Evolutionary conservation across 192 early-diverging fungal species (phyloP).

Genomic region (Radiomyces spectabilis): DNA sequence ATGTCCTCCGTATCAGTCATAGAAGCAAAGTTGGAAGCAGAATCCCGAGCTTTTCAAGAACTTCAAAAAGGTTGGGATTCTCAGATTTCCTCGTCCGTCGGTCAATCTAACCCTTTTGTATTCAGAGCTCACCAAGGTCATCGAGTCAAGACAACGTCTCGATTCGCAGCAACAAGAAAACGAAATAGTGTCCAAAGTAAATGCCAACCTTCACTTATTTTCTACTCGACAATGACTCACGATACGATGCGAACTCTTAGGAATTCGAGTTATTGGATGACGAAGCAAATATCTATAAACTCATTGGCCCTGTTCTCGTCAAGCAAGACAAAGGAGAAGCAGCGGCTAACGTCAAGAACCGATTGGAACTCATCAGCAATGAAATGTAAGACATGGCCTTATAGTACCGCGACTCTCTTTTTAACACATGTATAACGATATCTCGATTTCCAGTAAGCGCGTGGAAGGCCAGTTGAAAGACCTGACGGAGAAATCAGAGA

Average conservation of each 20-base stretch:
- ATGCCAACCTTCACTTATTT: no score
- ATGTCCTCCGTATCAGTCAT: no score
- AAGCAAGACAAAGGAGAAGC: slow-evolving; percentile 90
- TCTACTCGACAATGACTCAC: no score
- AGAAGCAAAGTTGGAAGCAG: slow-evolving; percentile 59
- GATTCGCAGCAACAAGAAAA: slow-evolving; percentile 97
- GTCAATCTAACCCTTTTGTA: background rate
- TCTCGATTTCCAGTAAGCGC: slow-evolving; percentile 56
- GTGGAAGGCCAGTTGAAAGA: slow-evolving; percentile 77
- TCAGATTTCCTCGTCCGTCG: no score
- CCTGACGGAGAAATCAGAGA: slow-evolving; percentile 76
- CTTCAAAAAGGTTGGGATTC: slow-evolving; percentile 58
- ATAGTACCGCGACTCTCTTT: background rate
- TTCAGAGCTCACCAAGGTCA: slow-evolving; percentile 68
- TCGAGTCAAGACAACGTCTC: slow-evolving; percentile 70
- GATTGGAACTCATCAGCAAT: slow-evolving; percentile 79
- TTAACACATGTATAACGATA: background rate
- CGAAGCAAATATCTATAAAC: slow-evolving; percentile 86
- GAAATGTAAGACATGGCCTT: slow-evolving; percentile 64
- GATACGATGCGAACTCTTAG: no score
- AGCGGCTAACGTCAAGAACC: slow-evolving; percentile 82
- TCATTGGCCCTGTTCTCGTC: slow-evolving; percentile 93
- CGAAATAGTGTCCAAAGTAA: slow-evolving; percentile 81
- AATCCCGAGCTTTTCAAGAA: slow-evolving; percentile 62
- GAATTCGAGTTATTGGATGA: slow-evolving; percentile 84